Base-by-base conservation (phyloP, 202 grass and related monocot species). In the Musa balbisiana region DNA sequence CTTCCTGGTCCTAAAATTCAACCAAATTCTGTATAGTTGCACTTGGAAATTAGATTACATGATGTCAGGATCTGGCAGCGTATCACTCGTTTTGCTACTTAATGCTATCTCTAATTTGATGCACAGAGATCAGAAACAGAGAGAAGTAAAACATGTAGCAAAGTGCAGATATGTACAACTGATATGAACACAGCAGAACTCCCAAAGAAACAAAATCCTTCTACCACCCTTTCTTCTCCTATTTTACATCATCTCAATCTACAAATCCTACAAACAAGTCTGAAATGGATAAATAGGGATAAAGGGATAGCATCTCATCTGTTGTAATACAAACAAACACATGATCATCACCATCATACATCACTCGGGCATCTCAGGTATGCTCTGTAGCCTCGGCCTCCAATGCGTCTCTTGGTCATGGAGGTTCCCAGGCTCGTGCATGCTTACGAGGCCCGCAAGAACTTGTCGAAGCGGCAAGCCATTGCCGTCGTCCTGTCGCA, bases 331-430 rank as follows among this genome's bases (percentile, higher is more conserved):
- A 64, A 67, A 79, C 53, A 50, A 20, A 24, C n/a, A 50, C 15
- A 51, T 15, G 25, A 21, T 11, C 20, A 43, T 43, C 33, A 43
- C 33, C 33, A 43, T 43, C 33, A 43, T 43, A 43, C 33, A 2
- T 11, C 69, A 74, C 54, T 85, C 83, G 20, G 54, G 27, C n/a
- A 76, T 53, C 67, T 96, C 93, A 11, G 84, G 90, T 74, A 96
- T 96, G 80, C 43, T 90, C 22, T 90, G 90, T 80, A 92, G 81
- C 9, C 56, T 79, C 63, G 93, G 93, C 12, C 50, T 70, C 78
- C 87, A 55, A 63, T 88, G 85, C 73, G 75, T 77, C 55, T 52
- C 54, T 3, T 59, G 72, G 24, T 74, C 53, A 3, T 75, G 53
- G 3, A 49, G 73, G 21, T 1, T 21, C 20, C 51, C 52, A 9